Evolutionary conservation across 2,329 filamentous ascomycete species (phyloP), one percentile per base, ranked within the genome.

Genomic region (Aspergillus sp.): DNA sequence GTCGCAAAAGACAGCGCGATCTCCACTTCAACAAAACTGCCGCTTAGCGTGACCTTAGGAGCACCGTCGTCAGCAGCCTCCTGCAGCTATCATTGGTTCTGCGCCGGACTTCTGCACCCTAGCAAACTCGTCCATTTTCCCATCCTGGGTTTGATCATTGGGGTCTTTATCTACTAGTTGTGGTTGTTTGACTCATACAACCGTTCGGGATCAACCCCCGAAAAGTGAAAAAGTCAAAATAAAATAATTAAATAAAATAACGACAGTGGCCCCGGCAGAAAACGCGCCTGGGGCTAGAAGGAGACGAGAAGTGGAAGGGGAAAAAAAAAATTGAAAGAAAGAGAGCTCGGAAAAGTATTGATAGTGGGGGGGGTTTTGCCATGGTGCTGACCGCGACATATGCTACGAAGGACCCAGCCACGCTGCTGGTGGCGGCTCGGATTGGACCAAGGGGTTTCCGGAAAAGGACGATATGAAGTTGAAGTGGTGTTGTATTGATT

Each of bases 401-500:
- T 49, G 41, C 41, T 21, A 42, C 21, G 11, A 42, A 30, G 15
- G 55, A 42, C 8, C 17, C 52, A 42, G 52, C 52, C 52, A 54
- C 21, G 41, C 39, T 17, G 38, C 23, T 44, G 39, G 23, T 54
- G 39, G 36, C n/a, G 52, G 23, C 17, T 42, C 21, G 38, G 52
- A 49, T 30, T 55, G 44, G 44, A 23, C 48, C 30, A 57, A 21
- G 50, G 54, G 8, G n/a, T 62, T 57, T 42, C 62, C 58, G 25
- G 50, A 56, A 60, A 41, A 13, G 60, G 58, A 59, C 58, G 59
- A 47, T 51, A 61, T 64, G 63, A 62, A 52, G 64, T 58, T 54
- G 13, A 57, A 57, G 53, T 50, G 27, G 50, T 63, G 15, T 54
- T 39, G 36, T 15, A 48, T 42, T 66, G 62, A 70, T 70, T 70